Percentiles rank a stretch among this genome's conserved stretches.
These are phyloP conservation scores for Apiotrichum domesticum DNA, from an alignment of 1,284 basidiomycete genomes.

Conservation along the genomic window DNA sequence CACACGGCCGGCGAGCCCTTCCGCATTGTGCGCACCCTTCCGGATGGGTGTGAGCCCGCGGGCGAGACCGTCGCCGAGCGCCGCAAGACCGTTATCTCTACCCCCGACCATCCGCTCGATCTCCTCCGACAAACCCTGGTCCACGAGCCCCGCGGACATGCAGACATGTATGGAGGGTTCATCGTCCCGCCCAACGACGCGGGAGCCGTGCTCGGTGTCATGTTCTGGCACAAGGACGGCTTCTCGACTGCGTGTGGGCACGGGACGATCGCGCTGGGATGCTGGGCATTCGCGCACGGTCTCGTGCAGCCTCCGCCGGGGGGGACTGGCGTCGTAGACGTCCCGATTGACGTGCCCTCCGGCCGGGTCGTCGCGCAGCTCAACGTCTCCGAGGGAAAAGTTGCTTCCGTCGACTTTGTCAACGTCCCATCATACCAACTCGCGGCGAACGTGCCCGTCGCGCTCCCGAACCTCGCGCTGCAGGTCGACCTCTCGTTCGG, in stretches of 20 bases:
- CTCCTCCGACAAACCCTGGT: conserved; percentile 15
- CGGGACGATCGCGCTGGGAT: conserved; percentile 51
- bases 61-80: conserved; percentile 9
- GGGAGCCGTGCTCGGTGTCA: conserved; percentile 49
- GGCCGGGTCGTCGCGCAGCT: conserved; percentile 10
- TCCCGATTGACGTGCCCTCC: conserved; percentile 17
- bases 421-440: conserved; percentile 15
- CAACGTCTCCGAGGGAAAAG: conserved; percentile 3
- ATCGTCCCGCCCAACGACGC: conserved; percentile 40
- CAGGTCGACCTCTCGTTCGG: conserved; percentile 48
- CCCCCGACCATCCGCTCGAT: conserved; percentile 16
- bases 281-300: conserved; percentile 46
- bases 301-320: conserved; percentile 5
- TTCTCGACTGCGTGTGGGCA: conserved; percentile 54
- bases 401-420: conserved; percentile 15
- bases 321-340: conserved; percentile 6
- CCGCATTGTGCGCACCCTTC: conserved; percentile 18
- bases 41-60: neutral
- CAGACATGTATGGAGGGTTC: conserved; percentile 52
- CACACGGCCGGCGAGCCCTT: conserved; percentile 28
- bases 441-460: conserved; percentile 1
- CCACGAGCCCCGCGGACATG: conserved; percentile 49
- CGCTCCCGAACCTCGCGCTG: conserved; percentile 11
- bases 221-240: conserved; percentile 53
- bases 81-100: conserved; percentile 5